Evolutionary conservation across 2,329 filamentous ascomycete genomes (phyloP).

Genomic region (Aureobasidium sp.): DNA sequence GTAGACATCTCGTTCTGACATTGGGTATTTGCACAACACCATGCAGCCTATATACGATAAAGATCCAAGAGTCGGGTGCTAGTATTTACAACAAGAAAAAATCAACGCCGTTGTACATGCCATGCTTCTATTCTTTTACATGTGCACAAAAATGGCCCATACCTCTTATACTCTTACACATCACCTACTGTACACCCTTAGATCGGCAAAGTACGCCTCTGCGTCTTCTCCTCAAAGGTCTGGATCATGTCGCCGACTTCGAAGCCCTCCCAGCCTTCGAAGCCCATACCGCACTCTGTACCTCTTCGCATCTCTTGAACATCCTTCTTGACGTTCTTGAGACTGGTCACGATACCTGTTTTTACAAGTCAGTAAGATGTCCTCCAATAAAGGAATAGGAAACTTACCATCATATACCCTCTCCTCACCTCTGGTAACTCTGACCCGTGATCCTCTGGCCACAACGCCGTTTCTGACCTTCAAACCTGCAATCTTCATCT

Average conservation of each 20-base stretch:
- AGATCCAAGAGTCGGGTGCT: neutral
- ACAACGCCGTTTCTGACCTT: slow-evolving; percentile 77
- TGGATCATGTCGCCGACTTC: slow-evolving; percentile 78
- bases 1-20: no score
- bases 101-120: neutral
- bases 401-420: slow-evolving; percentile 74
- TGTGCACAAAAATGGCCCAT: neutral
- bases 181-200: neutral
- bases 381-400: neutral
- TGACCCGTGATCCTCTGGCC: slow-evolving; percentile 55
- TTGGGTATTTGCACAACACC: no score
- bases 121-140: neutral
- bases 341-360: slow-evolving; percentile 66
- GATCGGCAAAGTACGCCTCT: slow-evolving; percentile 54
- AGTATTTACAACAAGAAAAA: neutral
- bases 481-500: slow-evolving; percentile 75
- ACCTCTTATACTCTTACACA: neutral
- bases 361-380: slow-evolving; percentile 8
- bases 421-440: slow-evolving; percentile 62
- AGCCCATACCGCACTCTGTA: slow-evolving; percentile 84
- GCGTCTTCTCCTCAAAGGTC: slow-evolving; percentile 70
- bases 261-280: slow-evolving; percentile 73
- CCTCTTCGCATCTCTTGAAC: slow-evolving; percentile 84
- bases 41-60: neutral
- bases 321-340: slow-evolving; percentile 92